Base-by-base conservation (phyloP, 371 early-diverging fungal genomes). In the Synchytrium microbalum region DNA sequence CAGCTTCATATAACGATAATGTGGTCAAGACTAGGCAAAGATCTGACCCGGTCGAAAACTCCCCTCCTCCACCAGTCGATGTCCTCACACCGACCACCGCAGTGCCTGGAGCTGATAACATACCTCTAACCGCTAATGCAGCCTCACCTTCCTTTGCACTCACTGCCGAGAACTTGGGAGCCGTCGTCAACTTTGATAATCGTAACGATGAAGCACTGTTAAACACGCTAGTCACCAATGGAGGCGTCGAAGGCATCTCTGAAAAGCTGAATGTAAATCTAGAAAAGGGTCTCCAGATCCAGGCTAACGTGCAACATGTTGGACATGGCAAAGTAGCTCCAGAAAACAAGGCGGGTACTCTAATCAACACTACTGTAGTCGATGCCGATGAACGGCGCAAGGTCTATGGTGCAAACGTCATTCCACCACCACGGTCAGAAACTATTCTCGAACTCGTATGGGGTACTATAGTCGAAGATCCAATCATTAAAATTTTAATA, bases 321-420 rank as follows among this genome's bases (percentile, higher is more conserved):
- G 46, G 10, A 19, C 46, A 38, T 38, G 19, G 46, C 10, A 38
- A 38, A 38, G 46, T 38, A 19, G 46, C 46, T 19, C 46, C 46
- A 38, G 5, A 5, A 5, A 38, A 5, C 46, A 19, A 38, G 46
- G 46, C 46, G 10, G n/a, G n/a, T n/a, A 10, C 46, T 19, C 19
- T 38, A 19, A 5, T 38, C 10, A 38, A 38, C 46, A 38, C 46
- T 10, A 10, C 19, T 24, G 70, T 72, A 24, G 64, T 64, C 14
- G 80, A 80, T 31, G 59, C 62, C 10, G 72, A 64, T 2, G 59
- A 64, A 25, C 63, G 66, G 27, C 13, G 26, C n/a, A 61, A 73
- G 28, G 79, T 77, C 26, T 92, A 84, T 78, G 90, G 91, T 32
- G 75, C 71, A 46, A 81, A 80, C 68, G 64, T 81, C 23, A 65